Percentiles rank a stretch among this genome's conserved stretches.
Conservation (phyloP, 768 basidiomycete species). For the Melanogaster broomeanus region DNA sequence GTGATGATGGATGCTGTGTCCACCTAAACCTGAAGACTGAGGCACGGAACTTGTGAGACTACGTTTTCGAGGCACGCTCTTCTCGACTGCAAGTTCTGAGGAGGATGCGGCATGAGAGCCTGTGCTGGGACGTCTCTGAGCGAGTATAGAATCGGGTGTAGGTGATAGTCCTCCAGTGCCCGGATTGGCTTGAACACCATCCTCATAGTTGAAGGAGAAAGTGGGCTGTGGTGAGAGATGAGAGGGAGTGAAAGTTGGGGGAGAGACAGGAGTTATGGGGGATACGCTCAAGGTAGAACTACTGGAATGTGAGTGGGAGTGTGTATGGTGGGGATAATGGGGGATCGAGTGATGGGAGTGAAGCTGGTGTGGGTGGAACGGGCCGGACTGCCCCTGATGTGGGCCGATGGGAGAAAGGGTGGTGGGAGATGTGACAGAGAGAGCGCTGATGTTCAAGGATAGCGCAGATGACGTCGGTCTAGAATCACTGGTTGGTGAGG, state of each 20-base stretch:
- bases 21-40: neutral
- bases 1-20: constrained; percentile 25
- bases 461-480: constrained; percentile 42
- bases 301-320: constrained; percentile 24
- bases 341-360: constrained; percentile 50
- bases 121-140: constrained; percentile 38
- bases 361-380: constrained; percentile 62
- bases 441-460: constrained; percentile 67
- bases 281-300: constrained; percentile 35
- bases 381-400: constrained; percentile 39
- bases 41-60: constrained; percentile 54
- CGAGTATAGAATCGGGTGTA: constrained; percentile 29
- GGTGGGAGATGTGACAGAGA: constrained; percentile 67
- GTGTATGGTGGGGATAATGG: constrained; percentile 16
- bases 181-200: constrained; percentile 26
- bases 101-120: constrained; percentile 44
- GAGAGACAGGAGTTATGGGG: constrained; percentile 61
- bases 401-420: constrained; percentile 64
- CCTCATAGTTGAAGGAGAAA: constrained; percentile 55
- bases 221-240: constrained; percentile 45
- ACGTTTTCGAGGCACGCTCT: constrained; percentile 66
- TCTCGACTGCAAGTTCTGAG: constrained; percentile 45
- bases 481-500: constrained; percentile 14
- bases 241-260: constrained; percentile 42
- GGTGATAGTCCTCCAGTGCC: constrained; percentile 26